Base-by-base conservation (phyloP, 805 yeast genomes). In the Naumovozyma baii region DNA sequence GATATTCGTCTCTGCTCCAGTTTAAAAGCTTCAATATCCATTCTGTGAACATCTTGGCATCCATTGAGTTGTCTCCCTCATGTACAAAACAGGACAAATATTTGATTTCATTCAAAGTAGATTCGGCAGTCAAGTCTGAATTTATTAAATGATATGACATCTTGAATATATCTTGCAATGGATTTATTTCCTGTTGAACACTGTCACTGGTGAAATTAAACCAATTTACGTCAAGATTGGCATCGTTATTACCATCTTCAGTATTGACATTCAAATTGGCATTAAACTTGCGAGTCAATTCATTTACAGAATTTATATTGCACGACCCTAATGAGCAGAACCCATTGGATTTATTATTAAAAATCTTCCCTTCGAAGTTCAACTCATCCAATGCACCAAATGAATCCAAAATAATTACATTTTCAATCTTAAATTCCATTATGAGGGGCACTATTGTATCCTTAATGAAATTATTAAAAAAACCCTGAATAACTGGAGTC, bases 51-150 rank as follows among this genome's bases (percentile, higher is more conserved):
- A 47, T 39, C 25, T 42, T 45, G 10, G 94, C 92, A 57, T 87
- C 95, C 16, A 59, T 54, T 20, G 79, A 72, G 57, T 90, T 90
- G 59, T 88, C 96, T 26, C 97, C 96, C 57, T 88, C 96, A 59
- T 84, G 86, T 1, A 81, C 94, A 55, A 70, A 78, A 14, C 74
- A 66, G 9, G 74, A 73, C n/a, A 74, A 44, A 3, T 72, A 70
- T n/a, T 52, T 57, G 16, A 68, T 55, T 7, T 52, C 51, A 17
- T 50, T 39, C 31, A 38, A 54, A 15, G 30, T 5, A 2, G 34
- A 25, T 4, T 31, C 36, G 12, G 18, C 22, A 16, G 20, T 33
- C 12, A 41, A 26, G n/a, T 33, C 38, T 15, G 40, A 36, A 10
- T 48, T 40, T 34, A 51, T 54, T 17, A 57, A 37, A 46, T 59